A percentile compares a stretch with the other conserved stretches of the same genome.
Evolutionary conservation across 73 alveolate species (phyloP).

Genomic region (Paramecium primaurelia): DNA sequence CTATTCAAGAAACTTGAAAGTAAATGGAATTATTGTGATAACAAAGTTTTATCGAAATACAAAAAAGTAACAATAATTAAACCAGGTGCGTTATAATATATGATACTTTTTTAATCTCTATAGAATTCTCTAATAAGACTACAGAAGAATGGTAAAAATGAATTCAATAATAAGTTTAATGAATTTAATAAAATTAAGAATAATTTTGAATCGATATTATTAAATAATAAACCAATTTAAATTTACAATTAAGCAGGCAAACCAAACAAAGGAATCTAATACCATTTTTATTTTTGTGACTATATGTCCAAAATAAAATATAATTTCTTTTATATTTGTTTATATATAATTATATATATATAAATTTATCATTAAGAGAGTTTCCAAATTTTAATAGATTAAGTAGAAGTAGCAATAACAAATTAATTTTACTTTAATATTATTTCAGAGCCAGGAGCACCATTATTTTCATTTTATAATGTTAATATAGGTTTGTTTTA

Average conservation of each 20-base stretch:
- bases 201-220: too few relatives aligned
- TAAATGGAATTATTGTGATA: not conserved
- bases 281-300: not conserved
- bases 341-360: not conserved
- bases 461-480: not conserved
- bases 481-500: not conserved
- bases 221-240: not conserved
- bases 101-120: too few relatives aligned
- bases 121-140: too few relatives aligned
- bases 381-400: not conserved
- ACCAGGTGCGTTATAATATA: too few relatives aligned
- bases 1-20: not conserved
- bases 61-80: too few relatives aligned
- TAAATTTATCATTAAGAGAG: not conserved
- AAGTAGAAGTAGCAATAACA: not conserved
- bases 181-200: too few relatives aligned
- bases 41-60: too few relatives aligned
- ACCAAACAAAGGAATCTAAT: not conserved
- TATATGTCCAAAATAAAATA: not conserved
- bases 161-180: too few relatives aligned
- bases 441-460: not conserved
- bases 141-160: too few relatives aligned
- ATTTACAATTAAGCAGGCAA: not conserved
- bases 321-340: not conserved
- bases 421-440: not conserved